Conservation (phyloP, 148 eudicot species). For the Arctostaphylos glauca region DNA sequence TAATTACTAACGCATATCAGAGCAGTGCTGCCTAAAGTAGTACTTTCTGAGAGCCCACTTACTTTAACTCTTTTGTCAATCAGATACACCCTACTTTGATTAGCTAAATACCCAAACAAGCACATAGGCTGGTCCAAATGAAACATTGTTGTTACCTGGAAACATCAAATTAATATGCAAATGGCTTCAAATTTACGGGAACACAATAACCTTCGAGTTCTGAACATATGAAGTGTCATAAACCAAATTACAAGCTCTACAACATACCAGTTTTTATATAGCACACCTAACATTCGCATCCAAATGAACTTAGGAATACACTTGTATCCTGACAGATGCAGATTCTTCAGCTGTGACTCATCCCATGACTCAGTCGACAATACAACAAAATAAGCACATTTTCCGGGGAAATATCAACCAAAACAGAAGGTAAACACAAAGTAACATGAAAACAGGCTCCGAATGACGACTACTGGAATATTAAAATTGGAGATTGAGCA, state of each 20-base stretch:
- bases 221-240: background rate
- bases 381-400: conserved; percentile 86
- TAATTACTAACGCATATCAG: conserved; percentile 5
- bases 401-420: conserved; percentile 46
- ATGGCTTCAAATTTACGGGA: background rate
- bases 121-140: conserved; percentile 99
- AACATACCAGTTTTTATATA: no score
- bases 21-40: conserved; percentile 9
- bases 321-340: conserved; percentile 47
- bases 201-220: background rate
- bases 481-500: no score
- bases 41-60: conserved; percentile 30
- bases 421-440: no score
- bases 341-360: conserved; percentile 40
- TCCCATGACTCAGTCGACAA: conserved; percentile 73
- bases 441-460: no score
- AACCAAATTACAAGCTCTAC: background rate
- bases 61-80: conserved; percentile 99
- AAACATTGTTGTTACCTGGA: conserved; percentile 97
- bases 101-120: conserved; percentile 92
- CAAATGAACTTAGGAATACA: conserved; percentile 33
- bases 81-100: conserved; percentile 94
- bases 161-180: conserved; percentile 11
- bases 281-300: no score
- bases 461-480: no score